Conservation (phyloP, 331 rosid species). For the Quercus tomentella region DNA sequence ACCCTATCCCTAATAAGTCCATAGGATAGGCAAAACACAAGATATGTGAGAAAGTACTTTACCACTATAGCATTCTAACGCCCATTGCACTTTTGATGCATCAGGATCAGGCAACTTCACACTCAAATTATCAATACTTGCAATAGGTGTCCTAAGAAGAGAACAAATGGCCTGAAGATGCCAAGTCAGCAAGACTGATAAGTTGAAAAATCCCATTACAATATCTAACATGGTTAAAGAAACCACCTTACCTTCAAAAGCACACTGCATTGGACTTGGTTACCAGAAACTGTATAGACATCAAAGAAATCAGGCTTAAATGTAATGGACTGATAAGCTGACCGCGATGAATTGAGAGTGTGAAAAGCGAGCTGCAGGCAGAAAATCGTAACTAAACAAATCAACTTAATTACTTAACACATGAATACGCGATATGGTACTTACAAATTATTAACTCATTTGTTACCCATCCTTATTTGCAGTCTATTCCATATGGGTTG, state of each 20-base stretch:
- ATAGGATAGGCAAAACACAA: neutral
- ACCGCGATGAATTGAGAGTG: conserved; percentile 76
- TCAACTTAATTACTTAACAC: neutral
- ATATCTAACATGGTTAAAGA: neutral
- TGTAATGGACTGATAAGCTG: conserved; percentile 67
- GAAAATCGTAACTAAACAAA: neutral
- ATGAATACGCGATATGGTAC: neutral
- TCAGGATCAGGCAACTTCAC: conserved; percentile 60
- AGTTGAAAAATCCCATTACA: neutral
- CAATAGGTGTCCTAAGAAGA: conserved; percentile 79
- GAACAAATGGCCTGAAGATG: conserved; percentile 76
- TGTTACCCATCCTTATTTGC: neutral
- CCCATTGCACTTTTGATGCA: conserved; percentile 80
- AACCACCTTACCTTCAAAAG: conserved; percentile 60
- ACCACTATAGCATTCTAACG: conserved; percentile 80
- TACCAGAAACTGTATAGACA: conserved; percentile 43
- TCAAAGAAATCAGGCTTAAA: conserved; percentile 75
- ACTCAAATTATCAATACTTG: conserved; percentile 68
- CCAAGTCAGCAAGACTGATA: conserved; percentile 21
- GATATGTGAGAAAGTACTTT: conserved; percentile 1
- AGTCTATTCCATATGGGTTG: neutral
- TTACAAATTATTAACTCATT: neutral
- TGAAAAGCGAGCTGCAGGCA: conserved; percentile 62
- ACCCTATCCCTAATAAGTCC: neutral
- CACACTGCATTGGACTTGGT: conserved; percentile 70